Percentiles rank a stretch among this genome's conserved stretches.
Evolutionary conservation across 805 yeast genomes (phyloP).

Genomic region (Saturnispora zaruensis): DNA sequence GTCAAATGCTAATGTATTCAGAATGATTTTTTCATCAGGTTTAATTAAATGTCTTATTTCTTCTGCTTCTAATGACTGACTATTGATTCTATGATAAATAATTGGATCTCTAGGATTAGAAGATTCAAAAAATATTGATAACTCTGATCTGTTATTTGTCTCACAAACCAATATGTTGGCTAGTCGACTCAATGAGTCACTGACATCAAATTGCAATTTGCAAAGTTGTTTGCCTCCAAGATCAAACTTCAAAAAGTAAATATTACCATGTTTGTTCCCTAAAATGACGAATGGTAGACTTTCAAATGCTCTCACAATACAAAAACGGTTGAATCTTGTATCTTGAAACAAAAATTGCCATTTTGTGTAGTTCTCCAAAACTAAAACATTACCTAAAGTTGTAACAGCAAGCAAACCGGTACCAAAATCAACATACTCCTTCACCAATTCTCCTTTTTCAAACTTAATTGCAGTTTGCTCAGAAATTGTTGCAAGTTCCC

Average conservation of each 20-base stretch:
- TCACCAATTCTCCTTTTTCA: conserved; percentile 46
- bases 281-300: conserved; percentile 19
- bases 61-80: conserved; percentile 21
- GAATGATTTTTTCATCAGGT: conserved; percentile 37
- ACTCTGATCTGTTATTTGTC: conserved; percentile 16
- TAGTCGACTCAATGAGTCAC: conserved; percentile 32
- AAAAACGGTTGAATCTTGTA: conserved; percentile 21
- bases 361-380: conserved; percentile 17
- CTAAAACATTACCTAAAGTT: conserved; percentile 47
- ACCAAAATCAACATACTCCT: conserved; percentile 45
- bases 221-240: conserved; percentile 26
- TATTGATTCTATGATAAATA: conserved; percentile 32
- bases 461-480: conserved; percentile 23
- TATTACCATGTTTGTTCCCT: conserved; percentile 33
- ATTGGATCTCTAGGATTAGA: conserved; percentile 59
- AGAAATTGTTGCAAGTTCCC: conserved; percentile 30
- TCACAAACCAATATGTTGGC: conserved; percentile 39
- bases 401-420: conserved; percentile 46
- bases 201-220: conserved; percentile 19
- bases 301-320: conserved; percentile 22
- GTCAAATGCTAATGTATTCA: conserved; percentile 48
- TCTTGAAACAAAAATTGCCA: conserved; percentile 28
- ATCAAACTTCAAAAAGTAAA: conserved; percentile 36
- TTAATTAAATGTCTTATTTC: conserved; percentile 13
- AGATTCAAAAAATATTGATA: conserved; percentile 47